These are phyloP conservation scores for Metschnikowia sp. DNA, from an alignment of 805 yeast genomes.

Conservation along the genomic window DNA sequence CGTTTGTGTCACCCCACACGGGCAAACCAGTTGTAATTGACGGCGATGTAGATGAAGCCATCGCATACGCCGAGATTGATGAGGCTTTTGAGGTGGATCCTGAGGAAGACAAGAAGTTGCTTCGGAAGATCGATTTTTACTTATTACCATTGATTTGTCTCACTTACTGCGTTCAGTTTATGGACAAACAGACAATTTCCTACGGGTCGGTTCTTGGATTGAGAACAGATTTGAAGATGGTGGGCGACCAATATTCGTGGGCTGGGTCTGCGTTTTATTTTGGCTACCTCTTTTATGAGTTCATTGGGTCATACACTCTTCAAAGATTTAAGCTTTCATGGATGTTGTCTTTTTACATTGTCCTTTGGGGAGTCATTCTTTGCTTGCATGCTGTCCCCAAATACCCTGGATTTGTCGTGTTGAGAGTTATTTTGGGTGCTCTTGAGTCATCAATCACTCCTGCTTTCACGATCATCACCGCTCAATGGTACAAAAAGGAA, in stretches of 20 bases:
- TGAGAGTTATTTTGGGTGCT: slow-evolving; percentile 11
- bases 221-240: slow-evolving; percentile 34
- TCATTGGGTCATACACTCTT: slow-evolving; percentile 7
- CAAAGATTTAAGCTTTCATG: slow-evolving; percentile 8
- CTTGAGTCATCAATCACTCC: slow-evolving; percentile 12
- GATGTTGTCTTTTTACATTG: slow-evolving; percentile 5
- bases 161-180: slow-evolving; percentile 43
- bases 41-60: slow-evolving; percentile 42
- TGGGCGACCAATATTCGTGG: slow-evolving; percentile 29
- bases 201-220: slow-evolving; percentile 55
- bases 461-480: slow-evolving; percentile 37
- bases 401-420: slow-evolving; percentile 10
- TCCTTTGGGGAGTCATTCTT: slow-evolving; percentile 13
- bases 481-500: slow-evolving; percentile 52
- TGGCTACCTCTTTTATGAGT: slow-evolving; percentile 12
- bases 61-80: slow-evolving; percentile 34
- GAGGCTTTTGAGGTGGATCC: slow-evolving; percentile 25
- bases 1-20: slow-evolving; percentile 15
- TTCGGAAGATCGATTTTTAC: slow-evolving; percentile 33
- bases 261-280: slow-evolving; percentile 19
- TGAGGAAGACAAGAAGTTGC: slow-evolving; percentile 31
- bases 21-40: slow-evolving; percentile 23
- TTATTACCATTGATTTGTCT: slow-evolving; percentile 50
- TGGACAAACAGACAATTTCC: slow-evolving; percentile 56
- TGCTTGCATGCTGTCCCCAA: slow-evolving; percentile 10